phyloP scores from a whole-genome alignment of 2,329 filamentous ascomycete genomes.

The Alternaria angustiovoidea region DNA sequence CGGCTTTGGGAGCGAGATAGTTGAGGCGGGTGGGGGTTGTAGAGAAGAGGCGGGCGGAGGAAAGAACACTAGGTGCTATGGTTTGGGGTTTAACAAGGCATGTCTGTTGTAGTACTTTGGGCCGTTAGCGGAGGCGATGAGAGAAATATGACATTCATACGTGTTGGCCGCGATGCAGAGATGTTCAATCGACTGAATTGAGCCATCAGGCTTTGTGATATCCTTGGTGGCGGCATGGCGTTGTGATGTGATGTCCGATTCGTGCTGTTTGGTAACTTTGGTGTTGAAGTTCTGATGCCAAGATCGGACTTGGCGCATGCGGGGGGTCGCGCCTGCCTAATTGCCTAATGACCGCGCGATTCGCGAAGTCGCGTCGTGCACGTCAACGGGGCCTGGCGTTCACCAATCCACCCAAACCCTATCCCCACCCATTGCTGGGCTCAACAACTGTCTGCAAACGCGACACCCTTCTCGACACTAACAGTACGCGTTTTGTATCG shows the following conservation, averaged over 20 bases:
- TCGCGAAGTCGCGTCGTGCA: conserved; percentile 26
- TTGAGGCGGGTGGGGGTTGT: conserved; percentile 68
- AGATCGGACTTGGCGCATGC: conserved; percentile 18
- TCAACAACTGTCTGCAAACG: not conserved
- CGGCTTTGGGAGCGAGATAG: conserved; percentile 84
- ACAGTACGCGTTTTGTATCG: not conserved
- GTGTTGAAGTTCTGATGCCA: conserved; percentile 38
- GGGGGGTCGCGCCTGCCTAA: conserved; percentile 19
- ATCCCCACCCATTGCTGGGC: conserved; percentile 6
- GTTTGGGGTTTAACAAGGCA: conserved; percentile 42
- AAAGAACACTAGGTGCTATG: conserved; percentile 38
- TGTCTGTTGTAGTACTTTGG: conserved; percentile 28
- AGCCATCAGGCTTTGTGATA: conserved; percentile 44
- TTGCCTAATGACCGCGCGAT: conserved; percentile 21
- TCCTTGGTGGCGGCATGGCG: conserved; percentile 53
- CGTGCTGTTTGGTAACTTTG: not conserved
- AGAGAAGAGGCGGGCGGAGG: conserved; percentile 69
- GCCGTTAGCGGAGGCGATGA: conserved; percentile 17
- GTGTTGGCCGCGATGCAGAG: conserved; percentile 30
- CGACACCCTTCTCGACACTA: not conserved
- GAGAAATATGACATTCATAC: conserved; percentile 24
- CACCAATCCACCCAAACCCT: conserved; percentile 7
- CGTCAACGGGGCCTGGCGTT: conserved; percentile 21
- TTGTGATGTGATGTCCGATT: conserved; percentile 15
- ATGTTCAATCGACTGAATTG: conserved; percentile 45